A percentile compares a stretch with the other conserved stretches of the same genome.
Evolutionary conservation across 1,139 yeast genomes (phyloP).

Genomic region (Saccharomycopsis hybrid): DNA sequence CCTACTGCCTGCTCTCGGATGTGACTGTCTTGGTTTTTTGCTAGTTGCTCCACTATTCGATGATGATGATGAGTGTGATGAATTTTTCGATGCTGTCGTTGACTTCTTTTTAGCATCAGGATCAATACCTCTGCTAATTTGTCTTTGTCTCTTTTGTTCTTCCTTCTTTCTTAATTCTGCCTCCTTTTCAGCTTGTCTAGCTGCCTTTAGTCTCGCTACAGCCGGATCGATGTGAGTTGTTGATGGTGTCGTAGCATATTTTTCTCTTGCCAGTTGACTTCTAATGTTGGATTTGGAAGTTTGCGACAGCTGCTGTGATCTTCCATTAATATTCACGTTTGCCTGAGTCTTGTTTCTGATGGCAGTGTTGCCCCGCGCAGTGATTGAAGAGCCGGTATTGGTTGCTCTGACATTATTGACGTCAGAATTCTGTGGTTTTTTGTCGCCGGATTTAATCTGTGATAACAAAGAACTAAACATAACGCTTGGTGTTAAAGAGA

Average conservation of each 20-base stretch:
- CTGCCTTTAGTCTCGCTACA: constrained; percentile 54
- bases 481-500: no score
- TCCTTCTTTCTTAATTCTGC: constrained; percentile 32
- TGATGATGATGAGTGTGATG: neutral
- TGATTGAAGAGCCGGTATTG: no score
- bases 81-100: neutral
- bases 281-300: no score
- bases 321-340: no score
- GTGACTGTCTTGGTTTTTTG: neutral
- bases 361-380: no score
- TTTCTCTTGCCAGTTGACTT: no score
- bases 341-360: no score
- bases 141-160: constrained; percentile 21
- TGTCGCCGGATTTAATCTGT: constrained; percentile 24
- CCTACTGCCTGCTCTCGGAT: constrained; percentile 1
- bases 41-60: neutral
- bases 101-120: constrained; percentile 8
- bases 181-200: constrained; percentile 49
- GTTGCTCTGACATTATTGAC: no score
- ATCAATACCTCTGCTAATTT: constrained; percentile 11
- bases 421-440: no score
- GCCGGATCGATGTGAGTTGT: constrained; percentile 32
- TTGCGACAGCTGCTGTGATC: no score
- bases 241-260: no score
- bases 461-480: constrained; percentile 23